A percentile compares a stretch with the other conserved stretches of the same genome.
phyloP scores from a whole-genome alignment of 1,284 basidiomycete species.

The Sporisorium sorghi region DNA sequence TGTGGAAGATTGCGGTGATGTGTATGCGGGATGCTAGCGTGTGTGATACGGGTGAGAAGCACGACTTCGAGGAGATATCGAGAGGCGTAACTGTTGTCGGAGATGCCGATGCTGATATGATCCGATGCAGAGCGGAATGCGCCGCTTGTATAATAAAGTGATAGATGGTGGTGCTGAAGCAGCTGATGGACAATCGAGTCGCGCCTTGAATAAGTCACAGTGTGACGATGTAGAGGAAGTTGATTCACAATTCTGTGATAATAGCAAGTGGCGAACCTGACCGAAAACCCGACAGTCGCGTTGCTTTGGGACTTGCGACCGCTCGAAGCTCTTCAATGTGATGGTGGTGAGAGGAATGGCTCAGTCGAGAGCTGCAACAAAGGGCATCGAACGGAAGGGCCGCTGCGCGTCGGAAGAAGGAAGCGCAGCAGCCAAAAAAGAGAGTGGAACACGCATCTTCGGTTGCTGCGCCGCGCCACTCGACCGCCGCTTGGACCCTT shows the following conservation, averaged over 20 bases:
- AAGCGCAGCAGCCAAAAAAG: neutral
- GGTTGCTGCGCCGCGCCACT: neutral
- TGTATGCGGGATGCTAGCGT: neutral
- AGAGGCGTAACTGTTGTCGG: neutral
- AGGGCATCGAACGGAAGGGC: neutral
- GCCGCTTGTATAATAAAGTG: neutral
- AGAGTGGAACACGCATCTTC: neutral
- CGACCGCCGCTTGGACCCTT: neutral
- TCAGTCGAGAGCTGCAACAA: neutral
- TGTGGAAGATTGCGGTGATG: neutral
- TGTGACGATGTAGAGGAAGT: neutral
- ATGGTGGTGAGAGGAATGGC: neutral
- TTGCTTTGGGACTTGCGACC: neutral
- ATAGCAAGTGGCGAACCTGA: slow-evolving; percentile 1
- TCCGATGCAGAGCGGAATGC: neutral
- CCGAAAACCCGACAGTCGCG: neutral
- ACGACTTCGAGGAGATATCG: neutral
- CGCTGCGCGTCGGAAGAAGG: slow-evolving; percentile 15
- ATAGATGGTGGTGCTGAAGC: neutral
- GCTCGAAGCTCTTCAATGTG: neutral
- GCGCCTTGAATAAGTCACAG: neutral
- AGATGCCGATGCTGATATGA: neutral
- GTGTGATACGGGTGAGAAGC: neutral
- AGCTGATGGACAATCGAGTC: neutral
- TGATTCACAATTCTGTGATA: neutral